Conservation (phyloP, 768 basidiomycete species). For the Amanita exitialis region DNA sequence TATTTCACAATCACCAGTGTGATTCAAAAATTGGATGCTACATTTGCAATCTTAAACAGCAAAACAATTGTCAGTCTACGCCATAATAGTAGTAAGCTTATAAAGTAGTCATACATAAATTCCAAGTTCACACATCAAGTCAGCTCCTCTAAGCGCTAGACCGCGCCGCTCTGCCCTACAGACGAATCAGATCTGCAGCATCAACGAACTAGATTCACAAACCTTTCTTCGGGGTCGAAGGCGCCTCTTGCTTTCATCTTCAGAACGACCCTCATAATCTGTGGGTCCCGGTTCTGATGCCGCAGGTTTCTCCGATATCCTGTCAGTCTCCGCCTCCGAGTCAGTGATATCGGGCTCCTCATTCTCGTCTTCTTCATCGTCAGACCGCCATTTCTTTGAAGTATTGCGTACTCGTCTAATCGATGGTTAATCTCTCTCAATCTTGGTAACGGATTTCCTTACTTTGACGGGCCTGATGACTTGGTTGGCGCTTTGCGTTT, state of each 20-base stretch:
- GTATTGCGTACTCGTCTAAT: slow-evolving; percentile 25
- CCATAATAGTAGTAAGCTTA: not conserved
- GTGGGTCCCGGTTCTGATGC: slow-evolving; percentile 10
- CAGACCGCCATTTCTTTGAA: slow-evolving; percentile 21
- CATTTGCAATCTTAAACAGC: not conserved
- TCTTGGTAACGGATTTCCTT: slow-evolving; percentile 10
- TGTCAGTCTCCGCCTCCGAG: slow-evolving; percentile 24
- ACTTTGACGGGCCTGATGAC: slow-evolving; percentile 43
- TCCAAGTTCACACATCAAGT: not conserved
- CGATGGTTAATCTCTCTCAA: slow-evolving; percentile 6
- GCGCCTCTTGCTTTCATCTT: slow-evolving; percentile 20
- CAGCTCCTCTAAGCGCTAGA: not conserved
- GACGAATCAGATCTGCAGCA: not conserved
- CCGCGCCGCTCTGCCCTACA: slow-evolving; percentile 8
- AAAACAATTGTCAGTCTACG: not conserved
- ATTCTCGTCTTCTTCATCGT: slow-evolving; percentile 18
- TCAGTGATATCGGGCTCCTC: slow-evolving; percentile 26
- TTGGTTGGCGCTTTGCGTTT: slow-evolving; percentile 45
- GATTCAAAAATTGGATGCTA: too few relatives aligned
- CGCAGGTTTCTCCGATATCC: not conserved
- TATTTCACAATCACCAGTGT: too few relatives aligned
- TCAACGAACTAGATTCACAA: not conserved
- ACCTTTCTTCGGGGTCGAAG: slow-evolving; percentile 9
- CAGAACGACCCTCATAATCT: slow-evolving; percentile 17
- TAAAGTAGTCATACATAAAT: slow-evolving; percentile 2